Base-by-base conservation (phyloP, 495 filamentous ascomycete genomes). In the Penicillium cataractarum region DNA sequence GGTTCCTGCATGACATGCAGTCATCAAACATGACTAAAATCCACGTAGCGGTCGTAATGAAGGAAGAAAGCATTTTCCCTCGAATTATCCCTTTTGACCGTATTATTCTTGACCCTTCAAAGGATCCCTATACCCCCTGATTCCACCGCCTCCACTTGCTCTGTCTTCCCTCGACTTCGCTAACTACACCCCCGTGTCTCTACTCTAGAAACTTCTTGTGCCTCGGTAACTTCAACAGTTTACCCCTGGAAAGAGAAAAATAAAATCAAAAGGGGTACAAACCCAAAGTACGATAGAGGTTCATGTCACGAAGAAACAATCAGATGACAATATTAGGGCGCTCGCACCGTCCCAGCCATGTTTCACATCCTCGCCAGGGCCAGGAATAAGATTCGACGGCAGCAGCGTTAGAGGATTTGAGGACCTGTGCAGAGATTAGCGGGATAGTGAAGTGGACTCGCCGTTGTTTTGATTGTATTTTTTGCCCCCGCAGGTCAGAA, bases 1-100 rank as follows among this genome's bases (percentile, higher is more conserved):
- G 57, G 64, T 70, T 72, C 69, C 69, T 72, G 69, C 69, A 72
- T 69, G 64, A 66, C 39, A 62, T 66, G 44, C 22, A 48, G 12
- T 48, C 44, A 26, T 26, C 44, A 48, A 48, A 12, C 44, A 27
- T 27, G 21, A 48, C 22, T 26, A 4, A 26, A 48, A 26, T 24
- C 44, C 44, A n/a, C n/a, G 37, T 29, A 51, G 8, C 17, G 42
- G 26, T 26, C 29, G 24, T n/a, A 31, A 52, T 33, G n/a, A 33
- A 0, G 35, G 13, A 35, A 10, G 10, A 13, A 35, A 49, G 24
- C 46, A 26, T 27, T 13, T 24, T 24, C 12, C 6, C 12, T 49
- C 46, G 31, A n/a, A n/a, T n/a, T n/a, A n/a, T n/a, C n/a, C n/a
- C n/a, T n/a, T n/a, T n/a, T n/a, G n/a, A n/a, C n/a, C n/a, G n/a